Percentiles rank a stretch among this genome's conserved stretches.
These are phyloP conservation scores for Claviceps sp. DNA, from an alignment of 2,329 filamentous ascomycete genomes.

Conservation along the genomic window DNA sequence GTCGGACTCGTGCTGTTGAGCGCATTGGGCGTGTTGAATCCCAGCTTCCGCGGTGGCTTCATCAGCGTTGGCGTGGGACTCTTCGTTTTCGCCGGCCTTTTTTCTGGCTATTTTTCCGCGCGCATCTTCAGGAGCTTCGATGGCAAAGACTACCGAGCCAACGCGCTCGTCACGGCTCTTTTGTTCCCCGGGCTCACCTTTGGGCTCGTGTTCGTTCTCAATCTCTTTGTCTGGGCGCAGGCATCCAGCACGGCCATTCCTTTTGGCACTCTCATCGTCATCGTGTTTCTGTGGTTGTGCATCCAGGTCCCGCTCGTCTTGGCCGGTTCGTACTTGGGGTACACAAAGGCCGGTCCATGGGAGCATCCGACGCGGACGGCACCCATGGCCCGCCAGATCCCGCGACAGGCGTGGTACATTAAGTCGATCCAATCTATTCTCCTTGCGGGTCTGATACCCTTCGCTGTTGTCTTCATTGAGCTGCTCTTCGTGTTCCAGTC, in stretches of 20 bases:
- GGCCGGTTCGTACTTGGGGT: constrained; percentile 66
- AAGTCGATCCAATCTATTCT: constrained; percentile 49
- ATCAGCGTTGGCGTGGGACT: constrained; percentile 71
- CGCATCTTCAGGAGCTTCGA: constrained; percentile 75
- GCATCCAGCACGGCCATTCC: constrained; percentile 79
- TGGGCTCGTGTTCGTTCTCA: constrained; percentile 61
- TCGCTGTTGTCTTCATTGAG: constrained; percentile 80
- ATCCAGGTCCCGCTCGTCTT: constrained; percentile 81
- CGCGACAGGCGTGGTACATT: constrained; percentile 63
- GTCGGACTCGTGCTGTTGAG: constrained; percentile 58
- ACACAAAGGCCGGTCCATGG: constrained; percentile 52
- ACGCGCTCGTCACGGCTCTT: constrained; percentile 62
- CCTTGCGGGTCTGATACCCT: constrained; percentile 66
- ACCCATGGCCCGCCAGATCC: constrained; percentile 58
- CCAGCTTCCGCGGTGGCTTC: constrained; percentile 81
- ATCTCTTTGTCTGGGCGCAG: constrained; percentile 83
- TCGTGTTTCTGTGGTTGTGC: constrained; percentile 68
- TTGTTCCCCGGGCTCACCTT: constrained; percentile 73
- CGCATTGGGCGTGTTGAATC: constrained; percentile 67
- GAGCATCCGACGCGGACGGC: constrained; percentile 72
- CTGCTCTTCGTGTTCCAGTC: constrained; percentile 78
- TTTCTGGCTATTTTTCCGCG: constrained; percentile 79
- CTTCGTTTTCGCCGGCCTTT: constrained; percentile 70
- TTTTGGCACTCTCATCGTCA: constrained; percentile 61
- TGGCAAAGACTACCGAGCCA: constrained; percentile 60